Conservation (phyloP, 306 rosid species). For the Ziziphus jujuba region DNA sequence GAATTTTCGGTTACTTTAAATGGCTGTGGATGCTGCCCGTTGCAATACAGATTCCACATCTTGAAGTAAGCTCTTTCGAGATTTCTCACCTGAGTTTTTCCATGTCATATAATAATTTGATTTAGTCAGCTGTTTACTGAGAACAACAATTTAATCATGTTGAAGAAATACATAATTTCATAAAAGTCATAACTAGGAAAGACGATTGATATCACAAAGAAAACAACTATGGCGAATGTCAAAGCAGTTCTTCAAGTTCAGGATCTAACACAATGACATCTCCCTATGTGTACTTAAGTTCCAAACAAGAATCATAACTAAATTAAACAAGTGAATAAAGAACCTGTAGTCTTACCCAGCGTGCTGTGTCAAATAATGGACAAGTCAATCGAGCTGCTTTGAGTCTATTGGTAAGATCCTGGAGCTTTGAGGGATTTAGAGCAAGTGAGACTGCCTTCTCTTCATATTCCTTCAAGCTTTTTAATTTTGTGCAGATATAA, state of each 20-base stretch:
- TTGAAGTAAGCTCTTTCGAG: slow-evolving; percentile 39
- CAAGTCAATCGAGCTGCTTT: slow-evolving; percentile 76
- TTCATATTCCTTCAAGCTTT: slow-evolving; percentile 81
- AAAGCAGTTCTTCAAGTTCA: too few relatives aligned
- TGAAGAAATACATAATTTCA: neutral
- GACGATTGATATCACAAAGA: too few relatives aligned
- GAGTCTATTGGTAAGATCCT: slow-evolving; percentile 62
- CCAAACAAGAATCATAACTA: too few relatives aligned
- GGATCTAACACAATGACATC: too few relatives aligned
- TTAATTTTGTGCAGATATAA: slow-evolving; percentile 5
- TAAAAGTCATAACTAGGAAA: neutral
- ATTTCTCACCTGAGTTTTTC: slow-evolving; percentile 32
- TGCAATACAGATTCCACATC: slow-evolving; percentile 48
- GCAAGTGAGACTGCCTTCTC: slow-evolving; percentile 84
- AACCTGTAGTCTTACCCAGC: slow-evolving; percentile 56
- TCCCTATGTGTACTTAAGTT: too few relatives aligned
- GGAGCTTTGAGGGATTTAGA: slow-evolving; percentile 64
- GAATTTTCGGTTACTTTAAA: slow-evolving; percentile 36
- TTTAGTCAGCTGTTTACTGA: too few relatives aligned
- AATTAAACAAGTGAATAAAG: too few relatives aligned
- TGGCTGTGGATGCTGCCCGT: slow-evolving; percentile 38
- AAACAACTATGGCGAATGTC: too few relatives aligned
- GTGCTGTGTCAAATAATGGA: slow-evolving; percentile 80
- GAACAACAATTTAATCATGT: neutral
- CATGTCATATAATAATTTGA: neutral